Percentiles rank a stretch among this genome's conserved stretches.
Conservation (phyloP, 352 stramenopile genomes). For the Pythium brachiatum region DNA sequence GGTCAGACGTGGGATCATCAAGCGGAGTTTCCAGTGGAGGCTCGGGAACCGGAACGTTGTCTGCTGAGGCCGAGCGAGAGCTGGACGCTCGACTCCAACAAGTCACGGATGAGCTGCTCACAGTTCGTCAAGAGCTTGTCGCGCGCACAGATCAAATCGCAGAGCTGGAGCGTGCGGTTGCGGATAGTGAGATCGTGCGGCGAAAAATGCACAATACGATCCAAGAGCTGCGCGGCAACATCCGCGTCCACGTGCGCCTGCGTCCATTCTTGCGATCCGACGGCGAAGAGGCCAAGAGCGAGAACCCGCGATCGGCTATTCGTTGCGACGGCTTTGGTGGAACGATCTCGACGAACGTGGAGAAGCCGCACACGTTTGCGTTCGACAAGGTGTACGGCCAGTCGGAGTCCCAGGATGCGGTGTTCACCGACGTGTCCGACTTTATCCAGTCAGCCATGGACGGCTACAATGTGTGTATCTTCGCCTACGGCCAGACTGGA, state of each 20-base stretch:
- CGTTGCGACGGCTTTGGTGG: conserved; percentile 67
- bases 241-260: conserved; percentile 96
- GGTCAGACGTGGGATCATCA: not conserved
- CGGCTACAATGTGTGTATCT: conserved; percentile 98
- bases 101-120: conserved; percentile 67
- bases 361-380: conserved; percentile 89
- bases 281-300: conserved; percentile 41
- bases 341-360: conserved; percentile 67
- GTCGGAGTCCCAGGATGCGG: conserved; percentile 91
- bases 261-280: conserved; percentile 90
- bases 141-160: conserved; percentile 60
- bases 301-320: conserved; percentile 54
- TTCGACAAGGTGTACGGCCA: conserved; percentile 98
- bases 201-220: conserved; percentile 99
- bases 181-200: conserved; percentile 70
- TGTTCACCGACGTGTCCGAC: conserved; percentile 92
- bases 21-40: not conserved
- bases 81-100: conserved; percentile 54
- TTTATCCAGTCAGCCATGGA: conserved; percentile 94
- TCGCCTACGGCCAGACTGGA: conserved; percentile 98
- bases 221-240: conserved; percentile 98
- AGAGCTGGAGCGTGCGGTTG: conserved; percentile 61
- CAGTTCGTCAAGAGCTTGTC: conserved; percentile 58
- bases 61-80: conserved; percentile 44
- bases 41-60: conserved; percentile 1